Conservation (phyloP, 192 early-diverging fungal species). For the Rhizoclosmatium sp. region DNA sequence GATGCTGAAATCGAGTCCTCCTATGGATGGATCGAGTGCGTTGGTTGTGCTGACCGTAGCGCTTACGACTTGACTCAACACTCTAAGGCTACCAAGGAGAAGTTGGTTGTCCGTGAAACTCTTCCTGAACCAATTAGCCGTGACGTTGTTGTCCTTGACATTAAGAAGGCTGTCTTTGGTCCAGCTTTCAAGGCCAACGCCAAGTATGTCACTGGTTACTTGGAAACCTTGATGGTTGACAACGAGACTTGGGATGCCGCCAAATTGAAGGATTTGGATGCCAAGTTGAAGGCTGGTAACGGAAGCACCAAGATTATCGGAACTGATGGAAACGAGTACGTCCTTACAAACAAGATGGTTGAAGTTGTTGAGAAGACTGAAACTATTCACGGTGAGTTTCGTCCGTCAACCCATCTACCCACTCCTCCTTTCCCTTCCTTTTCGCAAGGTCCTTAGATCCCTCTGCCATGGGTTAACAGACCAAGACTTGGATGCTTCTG, state of each 20-base stretch:
- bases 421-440: not conserved
- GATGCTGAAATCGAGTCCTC: constrained; percentile 96
- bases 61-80: constrained; percentile 97
- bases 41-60: constrained; percentile 98
- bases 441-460: constrained; percentile 71
- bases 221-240: constrained; percentile 63
- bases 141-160: constrained; percentile 81
- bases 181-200: constrained; percentile 92
- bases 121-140: constrained; percentile 82
- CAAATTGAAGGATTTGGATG: constrained; percentile 64
- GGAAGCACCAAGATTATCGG: constrained; percentile 59
- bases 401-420: not conserved
- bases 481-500: constrained; percentile 5
- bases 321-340: constrained; percentile 71
- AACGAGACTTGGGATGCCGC: constrained; percentile 44
- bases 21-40: constrained; percentile 99
- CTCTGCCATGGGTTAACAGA: constrained; percentile 51
- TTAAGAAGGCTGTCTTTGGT: constrained; percentile 92
- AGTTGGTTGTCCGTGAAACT: constrained; percentile 90
- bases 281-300: constrained; percentile 50
- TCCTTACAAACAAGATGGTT: constrained; percentile 66
- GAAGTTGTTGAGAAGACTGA: constrained; percentile 51
- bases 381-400: constrained; percentile 59
- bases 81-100: constrained; percentile 86
- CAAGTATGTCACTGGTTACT: constrained; percentile 82